A percentile compares a stretch with the other conserved stretches of the same genome.
These are phyloP conservation scores for Pythium rhizo-oryzae DNA, from an alignment of 352 stramenopile genomes.

Conservation along the genomic window DNA sequence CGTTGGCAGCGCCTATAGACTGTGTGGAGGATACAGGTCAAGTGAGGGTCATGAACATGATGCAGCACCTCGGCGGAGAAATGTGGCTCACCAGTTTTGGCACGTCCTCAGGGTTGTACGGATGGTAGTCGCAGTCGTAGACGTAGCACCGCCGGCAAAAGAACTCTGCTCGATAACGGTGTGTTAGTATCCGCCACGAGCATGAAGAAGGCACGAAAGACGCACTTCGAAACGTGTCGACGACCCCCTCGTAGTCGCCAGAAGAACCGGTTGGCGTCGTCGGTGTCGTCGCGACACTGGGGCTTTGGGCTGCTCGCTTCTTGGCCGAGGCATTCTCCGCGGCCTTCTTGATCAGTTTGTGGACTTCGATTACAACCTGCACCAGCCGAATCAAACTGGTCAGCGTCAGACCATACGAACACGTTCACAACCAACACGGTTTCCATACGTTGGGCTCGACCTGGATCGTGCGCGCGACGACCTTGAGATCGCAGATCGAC, in stretches of 20 bases:
- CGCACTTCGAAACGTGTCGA: constrained; percentile 71
- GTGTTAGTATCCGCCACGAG: no score
- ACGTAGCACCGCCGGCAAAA: constrained; percentile 84
- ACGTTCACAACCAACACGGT: neutral
- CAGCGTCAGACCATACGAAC: neutral
- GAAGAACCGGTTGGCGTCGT: neutral
- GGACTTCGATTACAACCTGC: constrained; percentile 67
- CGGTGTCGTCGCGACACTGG: neutral
- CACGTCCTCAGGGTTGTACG: constrained; percentile 43
- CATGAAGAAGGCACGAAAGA: neutral
- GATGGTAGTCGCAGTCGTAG: constrained; percentile 88
- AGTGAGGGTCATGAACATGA: neutral
- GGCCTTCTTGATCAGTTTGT: constrained; percentile 67
- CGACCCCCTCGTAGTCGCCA: constrained; percentile 49
- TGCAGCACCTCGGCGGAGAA: neutral
- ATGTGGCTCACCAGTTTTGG: constrained; percentile 68
- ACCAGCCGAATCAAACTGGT: no score
- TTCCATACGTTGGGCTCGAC: constrained; percentile 41
- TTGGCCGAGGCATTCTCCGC: constrained; percentile 29
- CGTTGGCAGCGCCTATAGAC: constrained; percentile 68
- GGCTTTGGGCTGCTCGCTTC: constrained; percentile 2
- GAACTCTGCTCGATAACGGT: constrained; percentile 21
- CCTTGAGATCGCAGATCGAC: constrained; percentile 52
- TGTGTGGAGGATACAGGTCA: constrained; percentile 25
- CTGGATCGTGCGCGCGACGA: constrained; percentile 61